Conservation (phyloP, 768 basidiomycete species). For the Hypholoma fasciculare region DNA sequence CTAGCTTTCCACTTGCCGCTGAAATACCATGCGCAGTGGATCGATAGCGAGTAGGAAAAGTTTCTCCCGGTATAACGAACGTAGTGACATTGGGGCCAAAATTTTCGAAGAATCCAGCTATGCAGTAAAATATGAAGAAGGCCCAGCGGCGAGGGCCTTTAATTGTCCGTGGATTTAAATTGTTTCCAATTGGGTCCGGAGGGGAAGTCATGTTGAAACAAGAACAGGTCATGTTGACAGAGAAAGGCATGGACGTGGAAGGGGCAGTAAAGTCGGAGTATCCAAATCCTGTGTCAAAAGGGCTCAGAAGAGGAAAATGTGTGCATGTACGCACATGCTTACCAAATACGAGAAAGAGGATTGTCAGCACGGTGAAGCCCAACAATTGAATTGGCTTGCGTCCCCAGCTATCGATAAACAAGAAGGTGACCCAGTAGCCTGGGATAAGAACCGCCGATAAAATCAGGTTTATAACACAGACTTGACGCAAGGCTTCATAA, state of each 20-base stretch:
- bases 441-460: conserved; percentile 79
- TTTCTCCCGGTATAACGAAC: conserved; percentile 80
- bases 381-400: conserved; percentile 81
- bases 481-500: conserved; percentile 60
- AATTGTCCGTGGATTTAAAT: no score
- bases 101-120: conserved; percentile 89
- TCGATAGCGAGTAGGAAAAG: conserved; percentile 86
- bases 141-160: conserved; percentile 35
- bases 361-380: conserved; percentile 71
- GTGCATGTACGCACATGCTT: background rate
- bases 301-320: no score
- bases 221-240: no score
- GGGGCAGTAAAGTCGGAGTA: conserved; percentile 57
- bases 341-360: conserved; percentile 66
- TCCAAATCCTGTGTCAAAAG: conserved; percentile 53
- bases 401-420: conserved; percentile 77
- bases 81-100: conserved; percentile 84
- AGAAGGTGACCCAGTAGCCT: conserved; percentile 67
- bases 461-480: conserved; percentile 75
- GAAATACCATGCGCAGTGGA: conserved; percentile 85
- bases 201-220: no score
- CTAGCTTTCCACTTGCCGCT: conserved; percentile 80
- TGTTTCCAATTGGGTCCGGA: no score
- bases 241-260: conserved; percentile 7
- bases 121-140: conserved; percentile 82